Evolutionary conservation across 495 filamentous ascomycete genomes (phyloP).

Genomic region (Podospora appendiculata): DNA sequence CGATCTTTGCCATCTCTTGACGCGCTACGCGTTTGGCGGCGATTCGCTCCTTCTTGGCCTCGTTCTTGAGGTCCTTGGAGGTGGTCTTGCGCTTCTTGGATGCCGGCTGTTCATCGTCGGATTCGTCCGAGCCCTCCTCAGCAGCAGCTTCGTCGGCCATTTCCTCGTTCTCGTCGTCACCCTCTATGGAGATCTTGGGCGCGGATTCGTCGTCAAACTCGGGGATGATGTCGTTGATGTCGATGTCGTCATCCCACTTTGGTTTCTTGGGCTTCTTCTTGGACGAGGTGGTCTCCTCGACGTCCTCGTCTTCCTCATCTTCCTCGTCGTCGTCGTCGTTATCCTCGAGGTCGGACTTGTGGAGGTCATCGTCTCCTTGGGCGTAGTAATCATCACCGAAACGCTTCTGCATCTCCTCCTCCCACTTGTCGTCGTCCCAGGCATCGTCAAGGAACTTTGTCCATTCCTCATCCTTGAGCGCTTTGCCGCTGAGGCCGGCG

Average conservation of each 20-base stretch:
- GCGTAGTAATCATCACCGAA: constrained; percentile 91
- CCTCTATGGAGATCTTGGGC: constrained; percentile 46
- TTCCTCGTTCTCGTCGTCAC: constrained; percentile 38
- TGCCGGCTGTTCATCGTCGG: constrained; percentile 20
- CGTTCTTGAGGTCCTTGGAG: constrained; percentile 52
- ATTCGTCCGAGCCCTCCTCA: constrained; percentile 32
- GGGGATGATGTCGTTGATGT: constrained; percentile 84
- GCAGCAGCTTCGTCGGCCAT: constrained; percentile 9
- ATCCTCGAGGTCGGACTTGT: constrained; percentile 36
- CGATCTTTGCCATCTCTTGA: constrained; percentile 72
- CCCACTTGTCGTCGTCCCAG: constrained; percentile 83
- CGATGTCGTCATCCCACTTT: constrained; percentile 93
- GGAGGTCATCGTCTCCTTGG: constrained; percentile 41
- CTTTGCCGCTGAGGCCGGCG: constrained; percentile 64
- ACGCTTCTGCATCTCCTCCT: constrained; percentile 72
- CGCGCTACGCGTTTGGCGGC: constrained; percentile 69
- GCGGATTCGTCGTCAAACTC: constrained; percentile 64
- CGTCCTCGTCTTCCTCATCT: constrained; percentile 12
- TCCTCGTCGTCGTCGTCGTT: constrained; percentile 13
- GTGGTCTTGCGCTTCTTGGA: constrained; percentile 53
- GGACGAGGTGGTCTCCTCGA: constrained; percentile 16
- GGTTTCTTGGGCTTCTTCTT: constrained; percentile 76
- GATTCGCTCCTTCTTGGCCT: constrained; percentile 55
- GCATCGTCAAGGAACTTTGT: constrained; percentile 71
- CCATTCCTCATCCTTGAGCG: constrained; percentile 71